Evolutionary conservation across 352 stramenopile genomes (phyloP), one percentile per base, ranked within the genome.

Genomic region (Nothophytophthora sp.): DNA sequence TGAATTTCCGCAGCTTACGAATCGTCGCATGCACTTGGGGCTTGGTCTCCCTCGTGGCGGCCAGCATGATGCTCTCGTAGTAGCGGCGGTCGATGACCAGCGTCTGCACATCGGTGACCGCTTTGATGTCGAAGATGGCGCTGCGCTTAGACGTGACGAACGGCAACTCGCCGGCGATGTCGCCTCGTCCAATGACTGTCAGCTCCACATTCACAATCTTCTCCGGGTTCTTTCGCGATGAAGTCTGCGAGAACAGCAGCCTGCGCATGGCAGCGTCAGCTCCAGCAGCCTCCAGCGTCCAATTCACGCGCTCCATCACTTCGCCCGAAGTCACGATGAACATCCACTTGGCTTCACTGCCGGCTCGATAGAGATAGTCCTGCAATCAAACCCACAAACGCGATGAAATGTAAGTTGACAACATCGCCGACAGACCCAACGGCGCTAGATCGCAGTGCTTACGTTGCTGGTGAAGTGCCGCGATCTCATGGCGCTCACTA

Each of bases 191-290:
- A 19, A 89, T 63, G 5, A 91, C 49, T 35, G 76, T 53, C 3
- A 91, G 48, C 30, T 91, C 80, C 8, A 91, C 71, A 41, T 79
- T 89, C 22, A 91, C 69, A 54, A 89, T 88, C 54, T 76, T 80
- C 35, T 91, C 76, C 0, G 75, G 76, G 30, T 70, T 73, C n/a
- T 73, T 73, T 37, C 56, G 46, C 25, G 51, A 48, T 1, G 64
- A 49, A 32, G 56, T 38, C 19, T 57, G 61, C 12, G 59, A 55
- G 13, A 69, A 58, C 15, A 70, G 36, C 22, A 72, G 46, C 16
- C 44, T 43, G 4, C 63, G 58, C 50, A 67, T 58, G 0, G 69
- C 23, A 28, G 58, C 42, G 27, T 50, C 60, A 13, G 44, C 46
- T 20, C 51, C 53, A 28, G 47, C 41, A 20, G 42, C 35, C 41